Percentiles rank a stretch among this genome's conserved stretches.
Conservation (phyloP, 306 rosid genomes). For the Elaeagnus macrophylla region DNA sequence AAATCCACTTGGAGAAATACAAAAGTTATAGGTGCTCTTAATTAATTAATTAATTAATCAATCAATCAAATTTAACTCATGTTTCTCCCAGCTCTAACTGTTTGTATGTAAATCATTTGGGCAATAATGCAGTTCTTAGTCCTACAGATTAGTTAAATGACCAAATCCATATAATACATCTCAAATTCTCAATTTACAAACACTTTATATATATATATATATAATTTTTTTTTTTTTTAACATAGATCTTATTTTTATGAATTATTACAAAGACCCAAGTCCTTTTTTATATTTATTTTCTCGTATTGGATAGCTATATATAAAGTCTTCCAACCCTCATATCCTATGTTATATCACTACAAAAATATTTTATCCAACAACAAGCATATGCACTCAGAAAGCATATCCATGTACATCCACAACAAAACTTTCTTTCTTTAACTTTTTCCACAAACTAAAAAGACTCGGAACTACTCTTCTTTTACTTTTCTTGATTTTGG, state of each 20-base stretch:
- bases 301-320: too few relatives aligned
- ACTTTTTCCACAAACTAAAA: conserved; percentile 70
- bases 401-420: conserved; percentile 25
- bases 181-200: too few relatives aligned
- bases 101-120: conserved; percentile 22
- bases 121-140: conserved; percentile 31
- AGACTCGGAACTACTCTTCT: conserved; percentile 23
- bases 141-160: background rate
- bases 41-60: conserved; percentile 13
- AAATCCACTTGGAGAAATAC: too few relatives aligned
- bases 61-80: background rate
- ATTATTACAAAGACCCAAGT: too few relatives aligned
- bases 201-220: too few relatives aligned
- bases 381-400: conserved; percentile 37
- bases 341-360: background rate
- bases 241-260: too few relatives aligned
- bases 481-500: conserved; percentile 40
- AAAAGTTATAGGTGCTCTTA: background rate
- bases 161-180: conserved; percentile 1
- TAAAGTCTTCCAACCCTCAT: too few relatives aligned
- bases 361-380: conserved; percentile 17
- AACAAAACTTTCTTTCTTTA: conserved; percentile 47
- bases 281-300: too few relatives aligned
- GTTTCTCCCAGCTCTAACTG: conserved; percentile 3
- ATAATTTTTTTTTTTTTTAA: too few relatives aligned